Conservation (phyloP, 805 yeast genomes). For the Komagataella populi region DNA sequence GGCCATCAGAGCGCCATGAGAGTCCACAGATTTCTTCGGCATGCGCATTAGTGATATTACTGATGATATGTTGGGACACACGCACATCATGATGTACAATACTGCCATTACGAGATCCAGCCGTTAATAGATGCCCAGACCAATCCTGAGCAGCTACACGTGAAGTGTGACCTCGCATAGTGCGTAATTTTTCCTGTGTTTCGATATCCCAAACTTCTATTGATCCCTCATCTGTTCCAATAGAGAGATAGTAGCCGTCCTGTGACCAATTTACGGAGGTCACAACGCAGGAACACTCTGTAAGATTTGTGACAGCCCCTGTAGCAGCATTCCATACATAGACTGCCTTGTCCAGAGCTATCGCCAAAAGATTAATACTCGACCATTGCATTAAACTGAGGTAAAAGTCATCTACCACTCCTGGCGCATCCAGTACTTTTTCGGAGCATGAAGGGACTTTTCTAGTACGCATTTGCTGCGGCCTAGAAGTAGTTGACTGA, state of each 20-base stretch:
- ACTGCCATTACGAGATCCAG: conserved; percentile 82
- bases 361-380: conserved; percentile 62
- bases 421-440: conserved; percentile 92
- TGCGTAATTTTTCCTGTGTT: conserved; percentile 55
- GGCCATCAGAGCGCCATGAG: conserved; percentile 74
- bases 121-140: conserved; percentile 67
- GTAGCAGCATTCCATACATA: conserved; percentile 87
- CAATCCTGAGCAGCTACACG: conserved; percentile 79
- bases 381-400: conserved; percentile 86
- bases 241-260: conserved; percentile 74
- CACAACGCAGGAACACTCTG: conserved; percentile 42
- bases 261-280: conserved; percentile 83
- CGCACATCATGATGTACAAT: conserved; percentile 86
- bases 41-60: conserved; percentile 44
- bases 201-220: conserved; percentile 93
- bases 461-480: conserved; percentile 41
- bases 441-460: conserved; percentile 82
- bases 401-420: conserved; percentile 85
- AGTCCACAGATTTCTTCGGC: conserved; percentile 89
- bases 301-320: conserved; percentile 59
- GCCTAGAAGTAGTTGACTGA: conserved; percentile 10
- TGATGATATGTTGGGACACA: conserved; percentile 58
- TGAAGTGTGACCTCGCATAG: conserved; percentile 62
- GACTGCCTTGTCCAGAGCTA: conserved; percentile 73
- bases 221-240: conserved; percentile 74